Percentiles rank a stretch among this genome's conserved stretches.
Evolutionary conservation across 148 eudicot genomes (phyloP).

Genomic region (Camellia sinensis): DNA sequence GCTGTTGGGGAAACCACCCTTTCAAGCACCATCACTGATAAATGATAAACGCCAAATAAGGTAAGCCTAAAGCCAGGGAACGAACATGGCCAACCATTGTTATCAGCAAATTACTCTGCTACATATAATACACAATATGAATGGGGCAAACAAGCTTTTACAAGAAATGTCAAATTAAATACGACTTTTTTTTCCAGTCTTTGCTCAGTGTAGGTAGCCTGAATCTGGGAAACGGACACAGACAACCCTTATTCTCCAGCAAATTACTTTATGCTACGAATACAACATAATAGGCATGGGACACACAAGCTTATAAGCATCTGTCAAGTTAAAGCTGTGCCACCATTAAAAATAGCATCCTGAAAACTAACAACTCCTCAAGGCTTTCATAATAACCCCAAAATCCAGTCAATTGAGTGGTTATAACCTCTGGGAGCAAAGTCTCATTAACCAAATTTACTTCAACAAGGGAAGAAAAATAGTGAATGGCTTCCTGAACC

Average conservation of each 20-base stretch:
- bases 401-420: background rate
- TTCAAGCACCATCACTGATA: too few species aligned
- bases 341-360: background rate
- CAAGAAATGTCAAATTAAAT: too few species aligned
- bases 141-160: too few species aligned
- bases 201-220: background rate
- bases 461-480: background rate
- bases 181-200: too few species aligned
- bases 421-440: background rate
- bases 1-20: too few species aligned
- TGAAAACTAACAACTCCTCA: background rate
- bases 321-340: background rate
- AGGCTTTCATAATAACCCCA: background rate
- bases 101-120: too few species aligned
- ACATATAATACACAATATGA: too few species aligned
- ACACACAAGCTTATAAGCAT: slow-evolving; percentile 1
- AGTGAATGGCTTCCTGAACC: background rate
- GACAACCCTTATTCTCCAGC: background rate
- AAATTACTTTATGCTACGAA: background rate
- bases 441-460: background rate
- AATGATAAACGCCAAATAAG: too few species aligned
- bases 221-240: background rate
- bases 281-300: background rate
- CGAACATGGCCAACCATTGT: too few species aligned
- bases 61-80: too few species aligned